Percentiles rank a stretch among this genome's conserved stretches.
phyloP scores from a whole-genome alignment of 495 filamentous ascomycete species.

The Talaromyces borbonicus region DNA sequence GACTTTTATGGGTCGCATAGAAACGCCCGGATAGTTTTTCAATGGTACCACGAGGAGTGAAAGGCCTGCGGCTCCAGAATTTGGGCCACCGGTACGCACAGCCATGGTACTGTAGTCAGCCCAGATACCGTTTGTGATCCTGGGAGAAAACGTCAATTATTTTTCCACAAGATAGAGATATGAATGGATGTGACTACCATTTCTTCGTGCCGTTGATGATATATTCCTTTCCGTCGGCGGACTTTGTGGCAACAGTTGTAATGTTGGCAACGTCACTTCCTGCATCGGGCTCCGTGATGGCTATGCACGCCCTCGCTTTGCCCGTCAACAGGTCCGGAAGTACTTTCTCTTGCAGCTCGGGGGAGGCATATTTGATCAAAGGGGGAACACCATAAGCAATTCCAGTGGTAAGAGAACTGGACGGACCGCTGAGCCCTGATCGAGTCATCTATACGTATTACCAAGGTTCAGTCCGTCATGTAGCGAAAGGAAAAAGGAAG shows the following conservation, averaged over 20 bases:
- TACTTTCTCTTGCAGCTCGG: constrained; percentile 49
- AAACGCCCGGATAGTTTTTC: constrained; percentile 51
- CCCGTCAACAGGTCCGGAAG: constrained; percentile 59
- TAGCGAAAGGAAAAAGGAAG: not conserved
- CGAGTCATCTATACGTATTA: constrained; percentile 41
- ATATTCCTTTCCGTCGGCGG: constrained; percentile 53
- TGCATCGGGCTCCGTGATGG: constrained; percentile 67
- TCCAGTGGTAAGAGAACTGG: constrained; percentile 52
- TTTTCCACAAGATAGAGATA: no score
- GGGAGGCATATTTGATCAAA: constrained; percentile 56
- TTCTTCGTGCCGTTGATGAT: constrained; percentile 72
- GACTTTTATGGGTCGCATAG: constrained; percentile 54
- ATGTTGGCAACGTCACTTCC: constrained; percentile 67
- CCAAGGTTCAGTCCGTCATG: not conserved
- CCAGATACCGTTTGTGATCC: constrained; percentile 74
- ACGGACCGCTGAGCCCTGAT: constrained; percentile 52
- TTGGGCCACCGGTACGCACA: constrained; percentile 59
- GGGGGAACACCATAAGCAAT: constrained; percentile 64
- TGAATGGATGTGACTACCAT: constrained; percentile 36
- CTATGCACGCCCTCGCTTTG: constrained; percentile 58
- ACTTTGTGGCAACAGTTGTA: constrained; percentile 54
- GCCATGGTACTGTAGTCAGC: constrained; percentile 62
- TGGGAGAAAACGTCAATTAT: constrained; percentile 8
- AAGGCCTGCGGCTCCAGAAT: constrained; percentile 48
- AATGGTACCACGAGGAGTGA: constrained; percentile 60